Conservation (phyloP, 176 grass and related monocot genomes). For the Rhipidocladum racemiflorum region DNA sequence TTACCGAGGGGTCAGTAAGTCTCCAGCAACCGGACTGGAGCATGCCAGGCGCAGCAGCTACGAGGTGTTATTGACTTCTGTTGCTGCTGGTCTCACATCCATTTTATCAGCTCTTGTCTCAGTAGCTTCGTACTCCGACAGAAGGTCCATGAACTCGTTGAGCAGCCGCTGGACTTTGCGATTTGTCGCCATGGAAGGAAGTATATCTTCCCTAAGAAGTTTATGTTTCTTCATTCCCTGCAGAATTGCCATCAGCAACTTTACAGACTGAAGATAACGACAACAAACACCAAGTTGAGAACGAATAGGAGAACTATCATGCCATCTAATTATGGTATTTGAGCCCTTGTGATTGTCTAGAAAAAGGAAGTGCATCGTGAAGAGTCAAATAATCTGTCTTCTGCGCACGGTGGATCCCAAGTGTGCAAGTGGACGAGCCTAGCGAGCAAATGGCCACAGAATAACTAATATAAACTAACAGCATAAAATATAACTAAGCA, state of each 20-base stretch:
- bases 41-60: neutral
- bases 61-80: neutral
- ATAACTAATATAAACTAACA: neutral
- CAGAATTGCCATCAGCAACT: neutral
- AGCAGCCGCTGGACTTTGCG: constrained; percentile 88
- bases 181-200: constrained; percentile 88
- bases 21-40: constrained; percentile 18
- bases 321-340: neutral
- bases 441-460: neutral
- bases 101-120: constrained; percentile 43
- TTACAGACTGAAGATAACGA: neutral
- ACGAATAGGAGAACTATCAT: neutral
- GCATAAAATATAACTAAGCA: neutral
- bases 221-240: constrained; percentile 96
- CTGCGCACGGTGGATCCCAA: neutral
- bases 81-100: constrained; percentile 11
- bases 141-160: constrained; percentile 91
- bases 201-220: constrained; percentile 77
- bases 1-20: constrained; percentile 49
- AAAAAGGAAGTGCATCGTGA: neutral
- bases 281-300: neutral
- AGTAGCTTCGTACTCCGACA: constrained; percentile 60
- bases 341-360: neutral
- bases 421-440: neutral
- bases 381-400: neutral